Percentiles rank a stretch among this genome's conserved stretches.
These are phyloP conservation scores for Diaporthe sp. DNA, from an alignment of 2,329 filamentous ascomycete genomes.

Conservation along the genomic window DNA sequence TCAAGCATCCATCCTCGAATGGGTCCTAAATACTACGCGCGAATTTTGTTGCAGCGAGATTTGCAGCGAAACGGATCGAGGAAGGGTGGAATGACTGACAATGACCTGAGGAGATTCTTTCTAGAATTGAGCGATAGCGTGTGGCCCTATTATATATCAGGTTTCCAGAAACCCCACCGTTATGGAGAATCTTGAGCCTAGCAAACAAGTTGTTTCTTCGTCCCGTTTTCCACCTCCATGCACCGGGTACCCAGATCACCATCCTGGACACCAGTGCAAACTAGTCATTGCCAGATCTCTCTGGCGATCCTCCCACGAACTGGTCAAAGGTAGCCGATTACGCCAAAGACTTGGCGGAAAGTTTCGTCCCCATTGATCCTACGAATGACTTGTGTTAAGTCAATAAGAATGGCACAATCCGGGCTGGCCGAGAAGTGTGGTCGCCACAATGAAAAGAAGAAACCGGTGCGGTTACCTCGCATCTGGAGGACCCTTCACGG, in stretches of 20 bases:
- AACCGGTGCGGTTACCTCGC: not conserved
- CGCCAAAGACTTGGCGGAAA: not conserved
- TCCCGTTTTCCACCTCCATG: not conserved
- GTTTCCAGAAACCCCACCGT: not conserved
- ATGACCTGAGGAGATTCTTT: not conserved
- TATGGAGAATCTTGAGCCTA: not conserved
- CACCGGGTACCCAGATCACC: not conserved
- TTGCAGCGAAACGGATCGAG: not conserved
- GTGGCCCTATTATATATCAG: not conserved
- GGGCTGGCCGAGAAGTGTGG: not conserved
- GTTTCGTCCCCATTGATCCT: slow-evolving; percentile 1
- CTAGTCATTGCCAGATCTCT: slow-evolving; percentile 7
- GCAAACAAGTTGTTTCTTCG: not conserved
- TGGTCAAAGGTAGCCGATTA: not conserved
- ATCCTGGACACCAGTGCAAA: not conserved
- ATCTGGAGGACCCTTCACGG: not conserved
- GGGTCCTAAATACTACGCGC: not conserved
- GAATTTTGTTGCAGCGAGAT: not conserved
- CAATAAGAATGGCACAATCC: not conserved
- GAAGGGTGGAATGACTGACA: not conserved
- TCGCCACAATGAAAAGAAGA: not conserved
- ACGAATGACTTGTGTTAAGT: not conserved
- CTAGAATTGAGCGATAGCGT: not conserved
- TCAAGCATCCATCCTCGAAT: no score
- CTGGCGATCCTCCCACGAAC: not conserved